phyloP scores from a whole-genome alignment of 2,329 filamentous ascomycete species.

The Aureobasidium sp. region DNA sequence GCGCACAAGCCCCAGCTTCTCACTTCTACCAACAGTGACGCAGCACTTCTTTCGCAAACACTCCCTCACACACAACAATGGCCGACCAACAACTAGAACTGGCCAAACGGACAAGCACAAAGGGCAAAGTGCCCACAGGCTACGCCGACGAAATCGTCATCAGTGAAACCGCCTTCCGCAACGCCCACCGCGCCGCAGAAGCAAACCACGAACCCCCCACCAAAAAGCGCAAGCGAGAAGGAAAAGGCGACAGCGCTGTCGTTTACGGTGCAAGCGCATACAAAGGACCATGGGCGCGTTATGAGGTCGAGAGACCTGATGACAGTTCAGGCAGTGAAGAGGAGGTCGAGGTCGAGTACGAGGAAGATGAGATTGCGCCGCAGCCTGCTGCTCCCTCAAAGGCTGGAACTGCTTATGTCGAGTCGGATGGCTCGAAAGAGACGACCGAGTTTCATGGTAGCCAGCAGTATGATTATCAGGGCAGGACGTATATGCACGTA shows the following conservation, averaged over 20 bases:
- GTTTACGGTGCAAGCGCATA: slow-evolving; percentile 84
- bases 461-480: slow-evolving; percentile 83
- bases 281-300: slow-evolving; percentile 89
- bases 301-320: slow-evolving; percentile 63
- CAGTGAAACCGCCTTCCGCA: slow-evolving; percentile 82
- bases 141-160: slow-evolving; percentile 80
- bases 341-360: slow-evolving; percentile 61
- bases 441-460: slow-evolving; percentile 80
- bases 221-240: slow-evolving; percentile 75
- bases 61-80: not conserved
- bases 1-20: not conserved
- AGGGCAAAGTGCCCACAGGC: slow-evolving; percentile 55
- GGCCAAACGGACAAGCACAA: slow-evolving; percentile 23
- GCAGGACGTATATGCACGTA: slow-evolving; percentile 94
- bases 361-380: slow-evolving; percentile 61
- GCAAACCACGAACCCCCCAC: slow-evolving; percentile 43
- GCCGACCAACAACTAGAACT: slow-evolving; percentile 13
- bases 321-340: slow-evolving; percentile 62
- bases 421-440: slow-evolving; percentile 48
- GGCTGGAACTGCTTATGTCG: slow-evolving; percentile 41
- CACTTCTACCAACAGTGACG: not conserved
- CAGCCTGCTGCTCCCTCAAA: slow-evolving; percentile 52
- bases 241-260: slow-evolving; percentile 73
- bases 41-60: no score
- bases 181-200: slow-evolving; percentile 73